Evolutionary conservation across 768 basidiomycete species (phyloP).

Genomic region (Psilocybe azurescens): DNA sequence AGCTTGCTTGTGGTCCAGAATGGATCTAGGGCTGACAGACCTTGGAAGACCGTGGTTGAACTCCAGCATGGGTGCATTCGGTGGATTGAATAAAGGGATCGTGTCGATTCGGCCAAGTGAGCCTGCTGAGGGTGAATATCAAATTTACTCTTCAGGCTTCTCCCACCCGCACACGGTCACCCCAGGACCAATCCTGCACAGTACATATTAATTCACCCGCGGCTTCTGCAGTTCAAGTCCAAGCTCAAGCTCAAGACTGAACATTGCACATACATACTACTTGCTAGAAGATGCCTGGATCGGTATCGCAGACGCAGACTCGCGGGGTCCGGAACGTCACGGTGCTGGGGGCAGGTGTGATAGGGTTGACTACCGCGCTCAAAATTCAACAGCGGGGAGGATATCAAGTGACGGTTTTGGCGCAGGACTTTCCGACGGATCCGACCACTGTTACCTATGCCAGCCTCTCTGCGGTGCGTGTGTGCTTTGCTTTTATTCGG

Average conservation of each 20-base stretch:
- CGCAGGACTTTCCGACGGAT: constrained; percentile 27
- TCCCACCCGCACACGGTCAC: neutral
- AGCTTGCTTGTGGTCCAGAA: neutral
- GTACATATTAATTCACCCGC: too few species aligned
- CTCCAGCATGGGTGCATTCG: neutral
- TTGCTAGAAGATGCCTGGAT: neutral
- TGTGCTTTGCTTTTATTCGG: neutral
- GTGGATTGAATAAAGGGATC: neutral
- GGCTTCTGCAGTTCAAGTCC: too few species aligned
- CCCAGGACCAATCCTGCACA: too few species aligned
- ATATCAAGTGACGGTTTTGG: constrained; percentile 56
- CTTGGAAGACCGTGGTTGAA: neutral
- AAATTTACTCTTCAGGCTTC: neutral
- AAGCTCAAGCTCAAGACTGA: too few species aligned
- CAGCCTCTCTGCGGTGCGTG: constrained; percentile 71
- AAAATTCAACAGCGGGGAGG: constrained; percentile 59
- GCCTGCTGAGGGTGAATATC: neutral
- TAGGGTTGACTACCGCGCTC: constrained; percentile 69
- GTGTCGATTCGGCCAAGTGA: neutral
- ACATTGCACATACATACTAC: neutral
- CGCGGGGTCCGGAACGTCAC: constrained; percentile 3
- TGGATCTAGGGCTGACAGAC: neutral
- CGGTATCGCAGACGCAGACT: neutral
- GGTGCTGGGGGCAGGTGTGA: constrained; percentile 41
- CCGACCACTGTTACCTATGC: constrained; percentile 60